Conservation (phyloP, 208 protist species). For the Polymyxa betae region DNA sequence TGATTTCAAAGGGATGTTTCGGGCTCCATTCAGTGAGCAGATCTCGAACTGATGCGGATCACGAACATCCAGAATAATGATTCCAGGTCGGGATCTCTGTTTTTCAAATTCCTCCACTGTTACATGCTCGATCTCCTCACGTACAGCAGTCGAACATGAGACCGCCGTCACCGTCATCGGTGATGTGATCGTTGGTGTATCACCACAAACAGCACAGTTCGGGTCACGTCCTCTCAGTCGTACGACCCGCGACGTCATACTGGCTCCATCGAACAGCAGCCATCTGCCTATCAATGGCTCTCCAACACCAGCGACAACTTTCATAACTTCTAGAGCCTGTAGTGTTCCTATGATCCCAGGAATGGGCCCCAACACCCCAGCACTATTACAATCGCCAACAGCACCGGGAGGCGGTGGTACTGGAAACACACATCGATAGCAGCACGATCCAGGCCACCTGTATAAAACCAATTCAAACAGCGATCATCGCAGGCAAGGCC, state of each 20-base stretch:
- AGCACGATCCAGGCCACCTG: background rate
- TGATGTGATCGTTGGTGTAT: background rate
- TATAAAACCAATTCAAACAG: background rate
- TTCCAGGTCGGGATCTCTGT: background rate
- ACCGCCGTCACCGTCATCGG: background rate
- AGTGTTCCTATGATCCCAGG: background rate
- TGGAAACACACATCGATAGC: conserved; percentile 2
- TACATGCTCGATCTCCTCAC: background rate
- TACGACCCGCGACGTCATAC: background rate
- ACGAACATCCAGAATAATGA: background rate
- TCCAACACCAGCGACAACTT: background rate
- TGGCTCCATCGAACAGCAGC: background rate
- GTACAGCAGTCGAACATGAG: background rate
- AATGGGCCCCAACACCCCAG: background rate
- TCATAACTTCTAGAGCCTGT: background rate
- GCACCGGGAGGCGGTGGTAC: background rate
- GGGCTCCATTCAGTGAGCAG: background rate
- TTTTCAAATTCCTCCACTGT: background rate
- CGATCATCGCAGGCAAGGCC: background rate
- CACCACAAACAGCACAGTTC: background rate
- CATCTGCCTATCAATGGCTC: background rate
- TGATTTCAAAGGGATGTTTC: background rate
- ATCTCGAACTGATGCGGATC: conserved; percentile 7
- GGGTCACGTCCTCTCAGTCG: background rate
- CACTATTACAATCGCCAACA: background rate